Evolutionary conservation across 2,329 filamentous ascomycete genomes (phyloP).

Genomic region (Paecilomyces formosus): DNA sequence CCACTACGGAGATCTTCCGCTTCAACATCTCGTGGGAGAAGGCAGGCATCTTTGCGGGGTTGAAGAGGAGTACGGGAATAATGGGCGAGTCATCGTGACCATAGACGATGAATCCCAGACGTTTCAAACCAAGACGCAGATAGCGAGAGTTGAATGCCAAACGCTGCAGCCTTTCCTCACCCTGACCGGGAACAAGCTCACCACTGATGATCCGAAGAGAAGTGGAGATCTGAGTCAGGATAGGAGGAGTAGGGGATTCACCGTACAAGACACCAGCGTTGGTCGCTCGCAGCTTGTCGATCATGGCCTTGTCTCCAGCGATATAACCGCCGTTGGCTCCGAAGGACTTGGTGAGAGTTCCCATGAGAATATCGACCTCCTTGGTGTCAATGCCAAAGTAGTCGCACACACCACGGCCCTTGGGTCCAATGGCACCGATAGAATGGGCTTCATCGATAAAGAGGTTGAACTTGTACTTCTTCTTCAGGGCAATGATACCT

Average conservation of each 20-base stretch:
- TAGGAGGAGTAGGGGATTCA: conserved; percentile 78
- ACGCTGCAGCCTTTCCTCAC: conserved; percentile 88
- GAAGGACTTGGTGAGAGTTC: conserved; percentile 95
- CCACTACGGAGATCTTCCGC: conserved; percentile 94
- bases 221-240: conserved; percentile 83
- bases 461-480: conserved; percentile 93
- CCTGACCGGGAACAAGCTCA: conserved; percentile 80
- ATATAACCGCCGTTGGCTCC: conserved; percentile 97
- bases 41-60: conserved; percentile 97
- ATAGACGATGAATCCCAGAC: conserved; percentile 92
- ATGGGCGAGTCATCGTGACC: conserved; percentile 98
- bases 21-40: conserved; percentile 98
- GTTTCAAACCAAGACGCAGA: conserved; percentile 93
- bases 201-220: conserved; percentile 84
- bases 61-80: conserved; percentile 87
- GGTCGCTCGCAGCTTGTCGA: conserved; percentile 79
- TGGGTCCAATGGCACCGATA: conserved; percentile 81
- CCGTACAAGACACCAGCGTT: conserved; percentile 84
- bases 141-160: conserved; percentile 98
- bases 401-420: conserved; percentile 88
- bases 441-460: conserved; percentile 97
- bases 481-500: conserved; percentile 76
- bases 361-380: conserved; percentile 94
- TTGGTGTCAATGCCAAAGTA: conserved; percentile 87
- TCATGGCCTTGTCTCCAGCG: conserved; percentile 78